phyloP scores from a whole-genome alignment of 2,329 filamentous ascomycete species.

The Monilinia vaccinii-corymbosi region DNA sequence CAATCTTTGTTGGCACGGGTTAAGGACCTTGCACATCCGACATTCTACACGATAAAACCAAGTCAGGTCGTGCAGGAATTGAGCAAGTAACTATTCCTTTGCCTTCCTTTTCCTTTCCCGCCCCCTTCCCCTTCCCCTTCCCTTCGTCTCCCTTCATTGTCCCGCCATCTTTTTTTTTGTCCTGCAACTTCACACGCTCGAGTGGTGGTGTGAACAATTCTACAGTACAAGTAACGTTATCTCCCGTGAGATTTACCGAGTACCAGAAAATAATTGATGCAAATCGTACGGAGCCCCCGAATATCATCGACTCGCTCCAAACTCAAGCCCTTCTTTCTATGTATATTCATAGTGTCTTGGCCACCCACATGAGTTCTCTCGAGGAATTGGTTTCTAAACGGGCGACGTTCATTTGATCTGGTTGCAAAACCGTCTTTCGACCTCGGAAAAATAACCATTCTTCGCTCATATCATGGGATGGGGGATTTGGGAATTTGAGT shows the following conservation, averaged over 20 bases:
- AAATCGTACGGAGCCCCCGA: slow-evolving; percentile 3
- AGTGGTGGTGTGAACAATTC: slow-evolving; percentile 6
- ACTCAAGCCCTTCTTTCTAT: not conserved
- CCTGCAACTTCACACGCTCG: not conserved
- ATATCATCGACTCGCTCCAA: not conserved
- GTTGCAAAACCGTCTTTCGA: not conserved
- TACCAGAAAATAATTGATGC: slow-evolving; percentile 6
- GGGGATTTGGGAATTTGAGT: not conserved
- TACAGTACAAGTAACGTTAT: too few species aligned
- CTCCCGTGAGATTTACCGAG: not conserved
- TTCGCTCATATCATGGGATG: not conserved
- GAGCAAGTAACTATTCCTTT: not conserved
- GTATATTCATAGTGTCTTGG: not conserved
- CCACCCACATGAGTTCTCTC: not conserved
- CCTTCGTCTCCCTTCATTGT: not conserved
- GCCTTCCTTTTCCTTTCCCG: not conserved
- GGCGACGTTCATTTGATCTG: not conserved
- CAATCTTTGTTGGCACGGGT: not conserved
- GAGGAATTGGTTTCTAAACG: not conserved
- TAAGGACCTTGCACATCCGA: not conserved
- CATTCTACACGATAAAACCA: not conserved
- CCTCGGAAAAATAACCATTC: not conserved
- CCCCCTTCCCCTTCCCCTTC: not conserved
- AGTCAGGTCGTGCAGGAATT: not conserved
- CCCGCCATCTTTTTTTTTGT: not conserved